Percentiles rank a stretch among this genome's conserved stretches.
phyloP scores from a whole-genome alignment of 352 stramenopile genomes.

The Phytophthora hybrid region DNA sequence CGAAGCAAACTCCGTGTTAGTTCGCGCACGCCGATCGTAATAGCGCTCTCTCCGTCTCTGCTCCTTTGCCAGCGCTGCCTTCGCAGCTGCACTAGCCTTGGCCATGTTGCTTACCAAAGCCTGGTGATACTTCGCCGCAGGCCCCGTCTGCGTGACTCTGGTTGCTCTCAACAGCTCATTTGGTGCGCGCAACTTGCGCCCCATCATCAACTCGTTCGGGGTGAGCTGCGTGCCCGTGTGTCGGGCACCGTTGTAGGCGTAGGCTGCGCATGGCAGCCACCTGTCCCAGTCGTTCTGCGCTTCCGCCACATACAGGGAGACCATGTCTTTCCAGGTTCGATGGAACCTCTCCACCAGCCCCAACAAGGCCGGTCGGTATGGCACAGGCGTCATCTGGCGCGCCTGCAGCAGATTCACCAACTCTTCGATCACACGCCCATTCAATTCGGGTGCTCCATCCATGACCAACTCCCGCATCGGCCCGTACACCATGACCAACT shows the following conservation, averaged over 20 bases:
- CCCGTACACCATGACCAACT: not conserved
- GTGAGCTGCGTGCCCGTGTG: conserved; percentile 5
- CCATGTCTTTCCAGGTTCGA: not conserved
- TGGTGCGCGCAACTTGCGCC: not conserved
- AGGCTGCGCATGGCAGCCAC: conserved; percentile 7
- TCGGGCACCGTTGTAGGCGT: conserved; percentile 13
- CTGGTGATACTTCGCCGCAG: conserved; percentile 2
- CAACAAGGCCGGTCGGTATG: conserved; percentile 6
- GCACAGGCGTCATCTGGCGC: conserved; percentile 1
- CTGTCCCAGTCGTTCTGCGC: conserved; percentile 9
- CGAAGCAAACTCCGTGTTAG: not conserved
- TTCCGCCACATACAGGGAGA: conserved; percentile 3
- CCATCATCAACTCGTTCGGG: conserved; percentile 23
- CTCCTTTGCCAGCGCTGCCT: not conserved
- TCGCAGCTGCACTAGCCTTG: not conserved
- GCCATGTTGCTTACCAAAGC: not conserved
- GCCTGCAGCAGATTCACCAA: not conserved
- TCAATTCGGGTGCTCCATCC: conserved; percentile 13
- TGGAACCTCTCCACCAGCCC: conserved; percentile 13
- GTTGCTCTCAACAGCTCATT: conserved; percentile 12
- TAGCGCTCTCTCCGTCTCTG: not conserved
- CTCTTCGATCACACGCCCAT: not conserved
- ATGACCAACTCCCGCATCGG: conserved; percentile 7
- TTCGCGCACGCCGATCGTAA: not conserved
- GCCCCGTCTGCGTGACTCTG: not conserved